These are phyloP conservation scores for Monascus purpureus DNA, from an alignment of 495 filamentous ascomycete species.

Conservation along the genomic window DNA sequence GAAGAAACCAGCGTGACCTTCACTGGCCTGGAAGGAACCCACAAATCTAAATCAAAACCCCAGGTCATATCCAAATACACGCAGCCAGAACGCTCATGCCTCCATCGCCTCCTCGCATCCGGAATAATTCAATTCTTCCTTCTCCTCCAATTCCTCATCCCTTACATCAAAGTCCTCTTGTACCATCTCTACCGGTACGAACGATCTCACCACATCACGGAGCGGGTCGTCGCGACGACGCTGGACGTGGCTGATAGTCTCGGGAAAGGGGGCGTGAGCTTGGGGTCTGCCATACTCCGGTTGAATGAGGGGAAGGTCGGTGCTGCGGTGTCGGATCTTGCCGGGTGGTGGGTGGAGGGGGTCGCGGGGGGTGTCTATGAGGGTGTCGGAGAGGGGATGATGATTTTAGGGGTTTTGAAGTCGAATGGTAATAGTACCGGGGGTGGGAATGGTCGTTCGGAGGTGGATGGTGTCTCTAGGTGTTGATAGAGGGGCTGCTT, in stretches of 20 bases:
- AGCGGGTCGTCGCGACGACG: conserved; percentile 34
- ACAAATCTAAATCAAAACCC: too few relatives aligned
- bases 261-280: conserved; percentile 33
- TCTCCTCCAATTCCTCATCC: conserved; percentile 39
- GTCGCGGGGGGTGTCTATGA: conserved; percentile 50
- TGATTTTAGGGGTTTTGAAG: conserved; percentile 24
- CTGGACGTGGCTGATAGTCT: conserved; percentile 37
- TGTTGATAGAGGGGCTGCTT: too few relatives aligned
- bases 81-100: conserved; percentile 25
- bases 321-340: conserved; percentile 31
- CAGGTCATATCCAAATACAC: conserved; percentile 3
- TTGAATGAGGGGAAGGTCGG: conserved; percentile 46
- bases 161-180: conserved; percentile 42
- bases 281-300: conserved; percentile 34
- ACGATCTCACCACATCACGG: conserved; percentile 45
- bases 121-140: conserved; percentile 43
- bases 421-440: too few relatives aligned
- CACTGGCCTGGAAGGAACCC: too few relatives aligned
- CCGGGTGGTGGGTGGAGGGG: conserved; percentile 43
- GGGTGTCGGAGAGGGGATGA: conserved; percentile 47
- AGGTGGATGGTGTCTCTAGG: too few relatives aligned
- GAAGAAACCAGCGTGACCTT: too few relatives aligned
- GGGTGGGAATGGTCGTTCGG: too few relatives aligned
- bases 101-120: conserved; percentile 45
- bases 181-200: conserved; percentile 44